These are phyloP conservation scores for Boeremia lycopersici DNA, from an alignment of 2,329 filamentous ascomycete species.

Conservation along the genomic window DNA sequence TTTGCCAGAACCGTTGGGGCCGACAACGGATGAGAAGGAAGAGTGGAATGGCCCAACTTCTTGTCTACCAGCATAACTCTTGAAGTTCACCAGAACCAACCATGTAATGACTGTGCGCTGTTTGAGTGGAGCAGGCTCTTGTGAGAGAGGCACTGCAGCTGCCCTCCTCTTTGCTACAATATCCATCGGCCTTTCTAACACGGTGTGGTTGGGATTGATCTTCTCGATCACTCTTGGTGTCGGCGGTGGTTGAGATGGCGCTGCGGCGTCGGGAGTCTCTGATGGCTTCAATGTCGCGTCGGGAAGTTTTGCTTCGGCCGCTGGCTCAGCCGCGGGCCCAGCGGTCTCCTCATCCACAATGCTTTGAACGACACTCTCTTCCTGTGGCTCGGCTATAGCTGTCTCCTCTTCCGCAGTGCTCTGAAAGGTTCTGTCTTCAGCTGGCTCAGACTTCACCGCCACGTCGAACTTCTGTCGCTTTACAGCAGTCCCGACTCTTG, in stretches of 20 bases:
- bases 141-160: slow-evolving; percentile 62
- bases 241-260: slow-evolving; percentile 48
- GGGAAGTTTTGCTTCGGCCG: slow-evolving; percentile 27
- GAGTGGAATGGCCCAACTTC: slow-evolving; percentile 96
- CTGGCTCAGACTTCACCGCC: slow-evolving; percentile 53
- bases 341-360: slow-evolving; percentile 64
- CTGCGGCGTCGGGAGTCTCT: slow-evolving; percentile 6
- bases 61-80: slow-evolving; percentile 95
- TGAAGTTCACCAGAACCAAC: slow-evolving; percentile 93
- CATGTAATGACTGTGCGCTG: slow-evolving; percentile 91
- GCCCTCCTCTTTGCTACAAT: slow-evolving; percentile 88
- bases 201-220: slow-evolving; percentile 75
- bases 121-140: slow-evolving; percentile 78
- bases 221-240: slow-evolving; percentile 62
- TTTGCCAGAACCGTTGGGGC: slow-evolving; percentile 96
- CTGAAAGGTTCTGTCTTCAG: slow-evolving; percentile 57
- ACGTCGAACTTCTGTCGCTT: slow-evolving; percentile 33
- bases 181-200: slow-evolving; percentile 89
- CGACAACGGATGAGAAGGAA: slow-evolving; percentile 97
- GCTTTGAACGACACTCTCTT: slow-evolving; percentile 54
- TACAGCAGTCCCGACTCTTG: slow-evolving; percentile 57
- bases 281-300: slow-evolving; percentile 12
- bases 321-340: slow-evolving; percentile 1
- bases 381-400: background rate
- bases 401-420: slow-evolving; percentile 66